phyloP scores from a whole-genome alignment of 345 rosid species.

The Eucalyptus dawsonii region DNA sequence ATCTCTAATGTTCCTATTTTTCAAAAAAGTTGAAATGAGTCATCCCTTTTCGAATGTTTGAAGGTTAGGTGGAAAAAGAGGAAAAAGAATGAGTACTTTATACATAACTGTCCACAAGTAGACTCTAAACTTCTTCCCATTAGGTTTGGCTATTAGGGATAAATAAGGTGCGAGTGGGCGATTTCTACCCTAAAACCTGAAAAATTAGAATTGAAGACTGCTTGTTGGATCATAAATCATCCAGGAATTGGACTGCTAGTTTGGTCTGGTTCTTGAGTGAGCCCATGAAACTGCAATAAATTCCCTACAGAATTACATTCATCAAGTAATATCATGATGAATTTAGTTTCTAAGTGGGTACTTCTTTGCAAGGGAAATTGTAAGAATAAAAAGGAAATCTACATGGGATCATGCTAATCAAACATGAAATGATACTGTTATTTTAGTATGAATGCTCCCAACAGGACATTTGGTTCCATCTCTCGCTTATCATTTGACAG shows the following conservation, averaged over 20 bases:
- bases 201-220: fast-evolving
- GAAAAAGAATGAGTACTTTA: background rate
- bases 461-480: background rate
- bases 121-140: background rate
- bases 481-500: background rate
- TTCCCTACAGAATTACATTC: background rate
- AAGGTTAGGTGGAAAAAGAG: background rate
- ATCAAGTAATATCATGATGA: background rate
- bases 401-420: background rate
- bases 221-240: too few relatives aligned
- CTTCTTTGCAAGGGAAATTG: background rate
- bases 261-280: fast-evolving
- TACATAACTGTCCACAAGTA: background rate
- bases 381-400: background rate
- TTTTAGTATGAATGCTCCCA: background rate
- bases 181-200: background rate
- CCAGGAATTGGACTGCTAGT: fast-evolving
- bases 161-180: fast-evolving
- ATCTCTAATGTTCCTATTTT: background rate
- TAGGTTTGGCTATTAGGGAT: background rate
- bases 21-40: background rate
- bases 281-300: fast-evolving
- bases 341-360: background rate
- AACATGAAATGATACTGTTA: background rate
- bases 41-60: background rate